These are phyloP conservation scores for Urtica urens DNA, from an alignment of 306 rosid genomes.

Conservation along the genomic window DNA sequence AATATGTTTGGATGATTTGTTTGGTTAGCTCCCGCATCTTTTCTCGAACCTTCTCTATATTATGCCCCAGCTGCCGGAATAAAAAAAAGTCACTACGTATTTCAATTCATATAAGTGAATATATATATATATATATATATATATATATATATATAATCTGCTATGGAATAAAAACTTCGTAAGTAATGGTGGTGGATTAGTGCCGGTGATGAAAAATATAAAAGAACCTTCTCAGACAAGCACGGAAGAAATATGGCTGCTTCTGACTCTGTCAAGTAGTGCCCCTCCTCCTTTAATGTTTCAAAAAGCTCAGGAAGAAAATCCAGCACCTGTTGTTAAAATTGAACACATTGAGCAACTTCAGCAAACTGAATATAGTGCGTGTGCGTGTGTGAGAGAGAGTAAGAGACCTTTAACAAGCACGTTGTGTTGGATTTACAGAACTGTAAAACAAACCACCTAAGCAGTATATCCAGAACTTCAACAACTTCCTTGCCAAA, in stretches of 20 bases:
- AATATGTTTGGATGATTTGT: conserved; percentile 58
- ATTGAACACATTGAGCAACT: background rate
- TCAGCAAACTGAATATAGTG: background rate
- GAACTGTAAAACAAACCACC: conserved; percentile 93
- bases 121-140: no score
- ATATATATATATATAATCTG: background rate
- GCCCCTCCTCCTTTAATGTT: conserved; percentile 66
- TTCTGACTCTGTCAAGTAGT: conserved; percentile 78
- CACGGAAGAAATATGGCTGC: conserved; percentile 90
- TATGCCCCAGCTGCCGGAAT: conserved; percentile 81
- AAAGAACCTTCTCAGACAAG: conserved; percentile 74
- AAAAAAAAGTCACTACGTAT: conserved; percentile 16
- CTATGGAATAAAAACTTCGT: background rate
- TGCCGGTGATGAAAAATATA: background rate
- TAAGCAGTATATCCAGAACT: conserved; percentile 81
- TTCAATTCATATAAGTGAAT: background rate
- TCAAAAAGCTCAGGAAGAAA: conserved; percentile 86
- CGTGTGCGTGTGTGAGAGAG: background rate
- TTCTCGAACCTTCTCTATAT: conserved; percentile 87
- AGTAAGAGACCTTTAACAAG: conserved; percentile 57
- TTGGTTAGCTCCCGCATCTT: conserved; percentile 91
- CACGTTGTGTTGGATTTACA: conserved; percentile 98
- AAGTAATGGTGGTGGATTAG: no score
- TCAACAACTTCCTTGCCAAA: conserved; percentile 71
- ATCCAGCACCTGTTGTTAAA: conserved; percentile 61